These are phyloP conservation scores for Trichoderma virens DNA, from an alignment of 495 filamentous ascomycete species.

Conservation along the genomic window DNA sequence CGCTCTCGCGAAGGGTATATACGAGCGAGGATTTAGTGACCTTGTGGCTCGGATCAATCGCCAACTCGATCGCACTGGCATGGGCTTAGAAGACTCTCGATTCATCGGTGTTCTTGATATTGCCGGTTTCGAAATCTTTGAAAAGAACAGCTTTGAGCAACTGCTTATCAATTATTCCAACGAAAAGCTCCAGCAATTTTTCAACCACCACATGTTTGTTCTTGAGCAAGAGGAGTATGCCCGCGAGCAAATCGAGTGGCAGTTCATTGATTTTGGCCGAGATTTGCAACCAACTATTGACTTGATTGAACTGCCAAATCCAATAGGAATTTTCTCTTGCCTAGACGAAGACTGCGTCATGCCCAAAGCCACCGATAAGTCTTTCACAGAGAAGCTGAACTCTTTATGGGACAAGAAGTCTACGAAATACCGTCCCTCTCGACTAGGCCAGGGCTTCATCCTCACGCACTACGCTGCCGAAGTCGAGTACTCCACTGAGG, in stretches of 20 bases:
- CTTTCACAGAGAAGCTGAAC: conserved; percentile 95
- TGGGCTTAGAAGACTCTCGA: conserved; percentile 74
- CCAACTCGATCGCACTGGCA: conserved; percentile 73
- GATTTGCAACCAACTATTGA: conserved; percentile 98
- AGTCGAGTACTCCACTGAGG: conserved; percentile 91
- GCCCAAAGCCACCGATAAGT: conserved; percentile 96
- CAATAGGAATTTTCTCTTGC: conserved; percentile 98
- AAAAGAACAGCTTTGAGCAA: conserved; percentile 97
- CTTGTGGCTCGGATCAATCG: conserved; percentile 87
- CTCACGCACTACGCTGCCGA: conserved; percentile 98
- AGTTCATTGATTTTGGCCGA: conserved; percentile 98
- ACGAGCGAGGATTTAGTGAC: conserved; percentile 91
- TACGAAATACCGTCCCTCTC: conserved; percentile 81
- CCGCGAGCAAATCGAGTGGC: conserved; percentile 97
- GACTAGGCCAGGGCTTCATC: conserved; percentile 86
- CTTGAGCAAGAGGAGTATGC: conserved; percentile 98
- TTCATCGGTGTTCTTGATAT: conserved; percentile 99
- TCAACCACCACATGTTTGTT: conserved; percentile 99
- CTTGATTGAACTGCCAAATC: conserved; percentile 90
- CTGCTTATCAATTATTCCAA: conserved; percentile 99
- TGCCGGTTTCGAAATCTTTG: conserved; percentile 98
- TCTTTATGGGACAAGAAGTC: conserved; percentile 94
- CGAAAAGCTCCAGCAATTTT: conserved; percentile 98
- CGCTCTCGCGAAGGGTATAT: conserved; percentile 92
- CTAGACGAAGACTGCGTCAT: conserved; percentile 98